Percentiles rank a stretch among this genome's conserved stretches.
Conservation (phyloP, 805 yeast genomes). For the Yamadazyma kitorensis region DNA sequence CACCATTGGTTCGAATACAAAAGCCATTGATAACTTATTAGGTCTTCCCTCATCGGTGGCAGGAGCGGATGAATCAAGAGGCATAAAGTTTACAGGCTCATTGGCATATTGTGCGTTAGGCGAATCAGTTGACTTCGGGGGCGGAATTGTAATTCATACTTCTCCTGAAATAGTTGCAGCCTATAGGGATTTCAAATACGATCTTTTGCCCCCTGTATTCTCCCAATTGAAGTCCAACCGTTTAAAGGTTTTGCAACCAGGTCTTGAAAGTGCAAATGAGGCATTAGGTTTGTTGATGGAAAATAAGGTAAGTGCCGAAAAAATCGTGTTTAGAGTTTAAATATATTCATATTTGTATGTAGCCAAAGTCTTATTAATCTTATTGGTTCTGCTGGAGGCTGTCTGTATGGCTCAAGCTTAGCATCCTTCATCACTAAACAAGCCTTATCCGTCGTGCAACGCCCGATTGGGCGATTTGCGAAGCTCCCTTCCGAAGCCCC, state of each 20-base stretch:
- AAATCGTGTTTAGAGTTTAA: constrained; percentile 29
- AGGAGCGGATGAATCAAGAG: constrained; percentile 1
- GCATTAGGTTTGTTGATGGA: constrained; percentile 36
- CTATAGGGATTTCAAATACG: constrained; percentile 21
- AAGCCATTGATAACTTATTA: constrained; percentile 19
- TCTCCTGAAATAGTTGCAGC: background rate
- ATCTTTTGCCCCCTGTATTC: constrained; percentile 18
- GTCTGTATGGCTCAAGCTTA: too few relatives aligned
- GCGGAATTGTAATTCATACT: background rate
- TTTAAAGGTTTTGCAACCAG: constrained; percentile 24
- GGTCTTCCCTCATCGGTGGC: too few relatives aligned
- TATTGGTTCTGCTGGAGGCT: too few relatives aligned
- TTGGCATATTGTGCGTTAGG: constrained; percentile 4
- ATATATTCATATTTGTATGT: too few relatives aligned
- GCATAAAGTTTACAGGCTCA: constrained; percentile 1
- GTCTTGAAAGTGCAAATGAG: constrained; percentile 29
- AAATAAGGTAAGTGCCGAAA: constrained; percentile 43
- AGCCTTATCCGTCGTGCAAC: too few relatives aligned
- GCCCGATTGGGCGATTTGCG: too few relatives aligned
- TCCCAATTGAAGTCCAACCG: constrained; percentile 16
- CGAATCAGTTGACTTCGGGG: background rate
- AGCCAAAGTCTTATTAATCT: too few relatives aligned
- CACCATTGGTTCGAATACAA: constrained; percentile 19
- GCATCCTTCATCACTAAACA: too few relatives aligned
- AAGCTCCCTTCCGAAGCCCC: too few relatives aligned